Conservation (phyloP, 2,329 filamentous ascomycete genomes). For the Massarina eburnea region DNA sequence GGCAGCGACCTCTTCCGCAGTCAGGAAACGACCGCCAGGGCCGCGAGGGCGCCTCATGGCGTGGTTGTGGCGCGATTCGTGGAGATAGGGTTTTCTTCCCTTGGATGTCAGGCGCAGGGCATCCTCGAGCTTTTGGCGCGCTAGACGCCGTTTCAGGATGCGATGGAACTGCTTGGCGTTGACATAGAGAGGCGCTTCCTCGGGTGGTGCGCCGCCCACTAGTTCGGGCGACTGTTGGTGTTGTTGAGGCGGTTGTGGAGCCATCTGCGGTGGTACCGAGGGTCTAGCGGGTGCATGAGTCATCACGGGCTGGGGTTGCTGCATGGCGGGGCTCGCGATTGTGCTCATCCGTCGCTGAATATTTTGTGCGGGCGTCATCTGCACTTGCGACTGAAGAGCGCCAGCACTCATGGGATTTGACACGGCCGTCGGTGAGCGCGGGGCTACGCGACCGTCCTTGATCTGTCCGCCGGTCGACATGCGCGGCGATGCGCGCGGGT, state of each 20-base stretch:
- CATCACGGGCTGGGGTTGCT: constrained; percentile 74
- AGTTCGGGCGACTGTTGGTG: constrained; percentile 79
- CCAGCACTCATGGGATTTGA: constrained; percentile 56
- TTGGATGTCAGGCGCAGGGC: constrained; percentile 89
- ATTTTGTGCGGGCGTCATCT: constrained; percentile 40
- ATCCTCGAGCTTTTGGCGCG: constrained; percentile 90
- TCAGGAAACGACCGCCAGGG: constrained; percentile 92
- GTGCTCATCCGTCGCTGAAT: constrained; percentile 45
- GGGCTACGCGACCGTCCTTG: constrained; percentile 66
- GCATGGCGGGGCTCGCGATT: constrained; percentile 53
- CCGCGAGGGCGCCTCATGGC: constrained; percentile 94
- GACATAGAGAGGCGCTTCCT: constrained; percentile 94
- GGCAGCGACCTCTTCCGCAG: constrained; percentile 89
- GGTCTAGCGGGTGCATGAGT: constrained; percentile 63
- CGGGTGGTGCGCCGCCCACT: constrained; percentile 64
- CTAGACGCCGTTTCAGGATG: constrained; percentile 90
- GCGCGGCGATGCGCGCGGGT: constrained; percentile 69
- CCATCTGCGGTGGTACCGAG: constrained; percentile 53
- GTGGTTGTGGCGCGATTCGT: constrained; percentile 97
- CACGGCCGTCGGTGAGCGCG: constrained; percentile 76
- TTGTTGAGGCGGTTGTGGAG: constrained; percentile 63
- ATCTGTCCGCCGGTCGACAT: constrained; percentile 70
- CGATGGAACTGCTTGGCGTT: constrained; percentile 99
- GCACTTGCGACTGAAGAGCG: constrained; percentile 41
- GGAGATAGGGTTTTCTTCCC: constrained; percentile 92